Base-by-base conservation (phyloP, 441 rosid genomes). In the Arabidopsis hybrid region DNA sequence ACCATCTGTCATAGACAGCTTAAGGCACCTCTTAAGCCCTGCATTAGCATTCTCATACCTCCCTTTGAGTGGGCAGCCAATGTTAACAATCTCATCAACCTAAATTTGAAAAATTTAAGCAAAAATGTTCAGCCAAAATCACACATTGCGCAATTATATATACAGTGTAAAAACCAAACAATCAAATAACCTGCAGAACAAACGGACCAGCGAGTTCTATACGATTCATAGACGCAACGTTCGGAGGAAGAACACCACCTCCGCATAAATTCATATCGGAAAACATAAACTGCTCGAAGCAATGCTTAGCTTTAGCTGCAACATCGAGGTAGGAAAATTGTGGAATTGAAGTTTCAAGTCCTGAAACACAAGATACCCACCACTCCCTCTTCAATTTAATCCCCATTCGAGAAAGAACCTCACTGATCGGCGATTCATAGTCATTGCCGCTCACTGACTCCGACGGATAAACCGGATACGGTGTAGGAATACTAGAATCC, bases 31-130 rank as follows among this genome's bases (percentile, higher is more conserved):
- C 87, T 95, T 92, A 75, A 82, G 71, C 62, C 98, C 96, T 18
- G 87, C 49, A 59, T 86, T 74, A 21, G 83, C 84, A 13, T 88
- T 91, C 46, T 90, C 88, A 65, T 88, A 92, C 80, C 98, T 85
- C 60, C 89, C 89, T 73, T 84, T 82, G 36, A 95, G 91, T 31
- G 98, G 86, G 55, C 87, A 83, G 43, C 95, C 84, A 72, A 91
- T 81, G 72, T 91, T 91, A 80, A 91, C 93, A 72, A 91, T 80
- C 91, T 95, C 99, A 83, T 95, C 98, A 81, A 95, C 97, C 99
- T 94, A 82, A 58, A 80, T 69, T 51, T 47, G 29, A 12, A 38
- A 14, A 52, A 68, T 21, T 36, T 56, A 59, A 77, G 65, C 29
- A 71, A 21, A 21, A 59, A 52, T 43, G 9, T 8, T 61, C 26